Evolutionary conservation across 2,329 filamentous ascomycete genomes (phyloP).

Genomic region (Cercospora berteroae): DNA sequence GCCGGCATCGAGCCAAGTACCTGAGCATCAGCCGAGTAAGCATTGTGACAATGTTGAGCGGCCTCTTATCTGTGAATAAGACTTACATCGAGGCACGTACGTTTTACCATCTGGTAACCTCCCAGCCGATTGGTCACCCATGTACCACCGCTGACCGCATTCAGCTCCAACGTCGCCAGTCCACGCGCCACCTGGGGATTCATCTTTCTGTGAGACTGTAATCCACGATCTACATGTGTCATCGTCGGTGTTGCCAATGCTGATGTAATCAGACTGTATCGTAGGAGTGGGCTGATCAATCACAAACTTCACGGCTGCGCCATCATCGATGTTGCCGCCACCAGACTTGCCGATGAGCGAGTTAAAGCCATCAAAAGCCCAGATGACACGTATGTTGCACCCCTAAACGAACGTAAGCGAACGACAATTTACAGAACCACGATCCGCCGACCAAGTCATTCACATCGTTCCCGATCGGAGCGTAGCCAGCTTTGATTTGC

Average conservation of each 20-base stretch:
- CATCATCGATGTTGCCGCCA: background rate
- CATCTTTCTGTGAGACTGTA: background rate
- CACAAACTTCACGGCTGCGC: background rate
- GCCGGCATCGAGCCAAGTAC: background rate
- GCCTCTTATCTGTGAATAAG: too few relatives aligned
- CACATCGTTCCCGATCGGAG: background rate
- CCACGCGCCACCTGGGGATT: background rate
- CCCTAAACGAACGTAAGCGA: background rate
- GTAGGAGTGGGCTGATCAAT: background rate
- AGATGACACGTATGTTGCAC: background rate
- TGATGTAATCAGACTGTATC: background rate
- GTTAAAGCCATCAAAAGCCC: background rate
- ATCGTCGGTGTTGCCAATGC: background rate
- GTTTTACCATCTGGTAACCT: background rate
- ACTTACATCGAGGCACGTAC: background rate
- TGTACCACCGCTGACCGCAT: background rate
- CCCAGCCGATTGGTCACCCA: background rate
- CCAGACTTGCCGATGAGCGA: background rate
- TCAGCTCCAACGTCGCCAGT: background rate
- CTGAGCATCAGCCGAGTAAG: background rate
- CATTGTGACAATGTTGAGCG: too few relatives aligned
- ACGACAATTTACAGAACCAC: background rate
- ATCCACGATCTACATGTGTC: slow-evolving; percentile 7
- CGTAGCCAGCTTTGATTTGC: background rate
- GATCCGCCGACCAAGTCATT: background rate